Evolutionary conservation across 495 filamentous ascomycete species (phyloP), one percentile per base, ranked within the genome.

Genomic region (Tuber magnatum): DNA sequence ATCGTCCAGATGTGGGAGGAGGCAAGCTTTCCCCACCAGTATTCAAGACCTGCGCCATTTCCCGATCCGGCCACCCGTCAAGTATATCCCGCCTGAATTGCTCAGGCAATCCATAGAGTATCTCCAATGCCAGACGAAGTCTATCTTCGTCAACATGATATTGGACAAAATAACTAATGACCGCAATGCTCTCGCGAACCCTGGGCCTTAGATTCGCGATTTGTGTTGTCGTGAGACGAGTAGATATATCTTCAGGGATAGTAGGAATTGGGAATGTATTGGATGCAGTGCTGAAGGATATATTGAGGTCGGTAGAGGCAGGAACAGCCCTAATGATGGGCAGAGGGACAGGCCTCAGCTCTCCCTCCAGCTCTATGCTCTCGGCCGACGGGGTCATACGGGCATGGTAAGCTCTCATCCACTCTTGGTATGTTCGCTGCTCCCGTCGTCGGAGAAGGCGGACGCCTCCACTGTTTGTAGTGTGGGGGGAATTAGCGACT

Each of bases 341-440:
- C 3, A 76, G 76, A 28, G 69, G 72, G n/a, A 32, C 16, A 72
- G 71, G 44, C 43, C 32, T 41, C 65, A 39, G 32, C 8, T 39
- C 38, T 18, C 51, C 39, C 38, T 71, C 40, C 51, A 8, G 48
- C 46, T 42, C 61, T 73, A 43, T 68, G 35, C 68, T n/a, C 40
- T 69, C 56, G 7, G 56, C 14, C 1, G 28, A 32, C 48, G 80
- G 77, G 20, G 80, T 82, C 71, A 74, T 68, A 42, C 75, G 71
- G n/a, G 80, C 74, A 65, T 82, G 80, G 40, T 82, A 79, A 61
- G 77, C 77, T 40, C 75, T 69, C 75, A 82, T 80, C 69, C 72
- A 79, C 41, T 79, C 80, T 20, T 79, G 77, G 35, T 82, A 82
- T 3, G 72, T 74, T 38, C 81, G 78, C 41, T 80, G 78, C 44